A percentile compares a stretch with the other conserved stretches of the same genome.
These are phyloP conservation scores for Naganishia randhawae DNA, from an alignment of 768 basidiomycete genomes.

Conservation along the genomic window DNA sequence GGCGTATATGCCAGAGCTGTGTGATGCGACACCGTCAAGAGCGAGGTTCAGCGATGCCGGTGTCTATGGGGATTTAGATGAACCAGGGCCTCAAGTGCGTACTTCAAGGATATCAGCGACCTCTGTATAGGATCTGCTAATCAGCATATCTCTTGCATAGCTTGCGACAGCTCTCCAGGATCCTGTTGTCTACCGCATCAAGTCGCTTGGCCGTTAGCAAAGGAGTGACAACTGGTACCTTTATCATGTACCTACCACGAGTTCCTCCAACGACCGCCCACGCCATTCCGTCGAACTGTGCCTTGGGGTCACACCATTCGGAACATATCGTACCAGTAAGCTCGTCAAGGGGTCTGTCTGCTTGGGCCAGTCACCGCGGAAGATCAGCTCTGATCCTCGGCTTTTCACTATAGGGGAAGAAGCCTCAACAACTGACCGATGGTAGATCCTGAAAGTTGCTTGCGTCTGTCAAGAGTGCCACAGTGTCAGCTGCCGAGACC, in stretches of 20 bases:
- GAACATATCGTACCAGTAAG: conserved; percentile 7
- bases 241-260: conserved; percentile 2
- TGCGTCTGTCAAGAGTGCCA: not conserved
- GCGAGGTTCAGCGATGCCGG: not conserved
- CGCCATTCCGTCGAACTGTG: conserved; percentile 10
- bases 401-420: too few species aligned
- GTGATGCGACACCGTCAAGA: not conserved
- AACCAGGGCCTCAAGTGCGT: not conserved
- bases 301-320: not conserved
- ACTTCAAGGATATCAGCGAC: conserved; percentile 10
- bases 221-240: not conserved
- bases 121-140: not conserved
- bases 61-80: not conserved
- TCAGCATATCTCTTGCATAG: conserved; percentile 21
- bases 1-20: conserved; percentile 27
- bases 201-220: not conserved
- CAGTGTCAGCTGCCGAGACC: not conserved
- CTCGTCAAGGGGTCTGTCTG: conserved; percentile 18
- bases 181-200: not conserved
- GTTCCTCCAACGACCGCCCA: not conserved
- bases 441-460: conserved; percentile 11
- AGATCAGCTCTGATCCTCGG: not conserved
- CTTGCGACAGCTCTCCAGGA: conserved; percentile 25
- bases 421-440: not conserved
- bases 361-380: too few species aligned